A percentile compares a stretch with the other conserved stretches of the same genome.
Conservation (phyloP, 345 rosid species). For the Populus alba region DNA sequence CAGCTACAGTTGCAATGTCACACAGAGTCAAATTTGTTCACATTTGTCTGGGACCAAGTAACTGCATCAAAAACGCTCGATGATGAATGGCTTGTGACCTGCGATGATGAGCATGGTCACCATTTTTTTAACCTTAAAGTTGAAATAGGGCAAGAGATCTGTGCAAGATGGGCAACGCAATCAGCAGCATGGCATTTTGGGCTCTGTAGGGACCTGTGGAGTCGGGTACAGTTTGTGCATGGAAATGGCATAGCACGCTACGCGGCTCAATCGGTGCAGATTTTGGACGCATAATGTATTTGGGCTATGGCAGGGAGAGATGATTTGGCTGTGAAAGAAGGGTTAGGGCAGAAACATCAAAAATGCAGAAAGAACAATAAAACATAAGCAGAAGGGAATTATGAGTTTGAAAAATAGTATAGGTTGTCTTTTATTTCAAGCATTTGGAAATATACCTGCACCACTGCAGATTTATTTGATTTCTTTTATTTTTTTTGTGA, state of each 20-base stretch:
- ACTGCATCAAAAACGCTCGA: neutral
- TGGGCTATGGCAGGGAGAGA: constrained; percentile 1
- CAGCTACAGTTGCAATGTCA: neutral
- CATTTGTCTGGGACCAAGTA: neutral
- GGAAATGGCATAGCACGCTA: constrained; percentile 50
- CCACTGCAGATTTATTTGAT: neutral
- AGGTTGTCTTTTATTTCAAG: neutral
- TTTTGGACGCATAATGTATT: constrained; percentile 28
- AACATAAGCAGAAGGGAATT: constrained; percentile 1
- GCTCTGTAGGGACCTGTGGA: neutral
- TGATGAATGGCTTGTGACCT: constrained; percentile 8
- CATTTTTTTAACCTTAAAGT: constrained; percentile 13
- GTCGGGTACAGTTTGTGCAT: constrained; percentile 33
- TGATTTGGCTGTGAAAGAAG: neutral
- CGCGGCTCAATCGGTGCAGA: constrained; percentile 34
- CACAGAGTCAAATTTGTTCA: neutral
- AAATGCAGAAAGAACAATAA: constrained; percentile 13
- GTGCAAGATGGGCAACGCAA: constrained; percentile 40
- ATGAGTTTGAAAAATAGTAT: neutral
- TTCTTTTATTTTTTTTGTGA: neutral
- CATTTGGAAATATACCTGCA: no score
- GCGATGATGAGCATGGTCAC: constrained; percentile 6
- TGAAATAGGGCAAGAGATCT: constrained; percentile 38
- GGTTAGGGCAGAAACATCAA: constrained; percentile 14
- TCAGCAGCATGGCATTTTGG: constrained; percentile 16